phyloP scores from a whole-genome alignment of 2,329 filamentous ascomycete genomes.

The Harringtonia lauricola region DNA sequence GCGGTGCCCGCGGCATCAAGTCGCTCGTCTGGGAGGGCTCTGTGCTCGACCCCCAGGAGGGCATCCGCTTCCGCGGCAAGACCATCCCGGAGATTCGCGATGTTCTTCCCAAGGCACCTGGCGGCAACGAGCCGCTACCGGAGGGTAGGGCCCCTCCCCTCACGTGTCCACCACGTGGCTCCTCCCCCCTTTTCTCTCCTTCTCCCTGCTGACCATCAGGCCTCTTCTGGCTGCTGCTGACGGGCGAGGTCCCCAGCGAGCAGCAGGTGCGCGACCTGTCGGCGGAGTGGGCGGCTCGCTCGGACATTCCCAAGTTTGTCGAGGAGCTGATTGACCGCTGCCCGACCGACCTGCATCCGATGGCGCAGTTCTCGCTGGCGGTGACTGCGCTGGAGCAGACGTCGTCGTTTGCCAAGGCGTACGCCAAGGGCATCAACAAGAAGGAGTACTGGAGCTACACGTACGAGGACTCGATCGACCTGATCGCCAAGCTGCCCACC shows the following conservation, averaged over 20 bases:
- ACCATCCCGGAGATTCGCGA: conserved; percentile 99
- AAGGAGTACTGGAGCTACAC: conserved; percentile 99
- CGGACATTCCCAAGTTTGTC: conserved; percentile 93
- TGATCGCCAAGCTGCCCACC: conserved; percentile 98
- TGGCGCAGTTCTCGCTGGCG: conserved; percentile 98
- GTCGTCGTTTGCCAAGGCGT: conserved; percentile 95
- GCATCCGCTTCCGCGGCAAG: conserved; percentile 98
- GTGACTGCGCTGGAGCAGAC: conserved; percentile 98
- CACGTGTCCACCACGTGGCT: too few relatives aligned
- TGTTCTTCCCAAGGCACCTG: conserved; percentile 91
- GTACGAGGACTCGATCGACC: conserved; percentile 98
- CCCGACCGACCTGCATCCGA: conserved; percentile 96
- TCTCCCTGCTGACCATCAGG: conserved; percentile 31
- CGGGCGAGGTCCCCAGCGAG: conserved; percentile 93
- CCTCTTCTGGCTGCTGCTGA: conserved; percentile 99
- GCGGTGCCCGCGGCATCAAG: conserved; percentile 98
- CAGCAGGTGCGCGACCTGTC: conserved; percentile 98
- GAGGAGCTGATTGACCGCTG: conserved; percentile 99
- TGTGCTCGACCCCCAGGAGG: conserved; percentile 95
- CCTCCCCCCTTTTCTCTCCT: neutral
- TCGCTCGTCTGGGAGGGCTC: conserved; percentile 97
- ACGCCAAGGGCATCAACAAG: conserved; percentile 98
- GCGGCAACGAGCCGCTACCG: conserved; percentile 91
- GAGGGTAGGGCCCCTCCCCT: too few relatives aligned
- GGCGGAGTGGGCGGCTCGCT: conserved; percentile 96